Base-by-base conservation (phyloP, 2,329 filamentous ascomycete species). In the Aspergillus bombycis region DNA sequence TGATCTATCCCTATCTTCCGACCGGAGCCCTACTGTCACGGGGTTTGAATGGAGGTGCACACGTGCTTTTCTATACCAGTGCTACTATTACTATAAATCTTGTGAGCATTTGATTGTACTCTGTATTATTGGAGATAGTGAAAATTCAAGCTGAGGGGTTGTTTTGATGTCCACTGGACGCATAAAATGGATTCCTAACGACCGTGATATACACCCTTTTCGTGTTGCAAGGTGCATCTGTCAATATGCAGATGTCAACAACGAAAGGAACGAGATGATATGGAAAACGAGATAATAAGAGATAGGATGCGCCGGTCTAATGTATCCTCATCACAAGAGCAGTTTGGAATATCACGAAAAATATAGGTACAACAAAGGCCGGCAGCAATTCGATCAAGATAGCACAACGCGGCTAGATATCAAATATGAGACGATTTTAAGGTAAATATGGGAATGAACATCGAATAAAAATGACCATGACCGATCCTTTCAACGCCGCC, bases 281-380 rank as follows among this genome's bases (percentile, higher is more conserved):
- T 41, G 60, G 21, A 58, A 62, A 56, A 56, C 45, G 32, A 64
- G 45, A 26, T 7, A 46, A 66, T 34, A 32, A 50, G 19, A 34
- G n/a, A 34, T 12, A 7, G 10, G 4, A 54, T 36, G 52, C 52
- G 52, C 52, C 52, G 16, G n/a, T 36, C 32, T 38, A 38, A 55
- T 26, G 12, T 26, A 38, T 32, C 48, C 52, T 55, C n/a, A 21
- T 55, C 32, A 52, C 52, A 19, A 34, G 66, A 62, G 62, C 48
- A 66, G 63, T 32, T 52, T 52, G 53, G 62, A 64, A 67, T 64
- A 66, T 67, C 64, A 67, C 6, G 52, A 55, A 66, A 54, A 52
- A 67, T 71, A 74, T 73, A 74, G 68, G 63, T 74, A 75, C 71
- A 74, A 64, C 65, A 61, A 71, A 55, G 63, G 60, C 66, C 62